Percentiles rank a stretch among this genome's conserved stretches.
Evolutionary conservation across 345 rosid species (phyloP).

Genomic region (Syzygium jambos): DNA sequence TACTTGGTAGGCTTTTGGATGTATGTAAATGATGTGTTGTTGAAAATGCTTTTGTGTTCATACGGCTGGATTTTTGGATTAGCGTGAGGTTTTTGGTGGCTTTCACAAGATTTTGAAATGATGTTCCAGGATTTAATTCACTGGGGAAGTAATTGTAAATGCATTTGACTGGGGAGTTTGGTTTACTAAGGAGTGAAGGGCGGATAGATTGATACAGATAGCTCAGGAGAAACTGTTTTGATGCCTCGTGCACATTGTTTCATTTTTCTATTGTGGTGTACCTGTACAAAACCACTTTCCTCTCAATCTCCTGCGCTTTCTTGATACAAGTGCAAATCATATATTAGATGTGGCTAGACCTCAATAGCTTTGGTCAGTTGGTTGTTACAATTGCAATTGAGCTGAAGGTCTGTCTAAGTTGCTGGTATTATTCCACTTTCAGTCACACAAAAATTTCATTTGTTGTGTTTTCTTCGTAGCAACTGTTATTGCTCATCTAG

Average conservation of each 20-base stretch:
- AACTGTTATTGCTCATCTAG: neutral
- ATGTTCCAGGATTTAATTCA: neutral
- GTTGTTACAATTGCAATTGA: neutral
- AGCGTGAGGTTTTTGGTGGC: neutral
- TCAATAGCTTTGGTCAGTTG: neutral
- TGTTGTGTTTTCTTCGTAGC: neutral
- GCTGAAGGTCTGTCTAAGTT: neutral
- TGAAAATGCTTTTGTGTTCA: neutral
- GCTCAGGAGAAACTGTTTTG: neutral
- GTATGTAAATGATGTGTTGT: neutral
- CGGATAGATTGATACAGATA: neutral
- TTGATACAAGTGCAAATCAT: neutral
- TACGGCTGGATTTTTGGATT: neutral
- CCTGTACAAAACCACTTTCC: neutral
- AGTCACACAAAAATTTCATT: neutral
- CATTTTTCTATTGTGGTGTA: neutral
- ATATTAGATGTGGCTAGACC: neutral
- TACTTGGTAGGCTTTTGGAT: neutral
- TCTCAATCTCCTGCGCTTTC: neutral
- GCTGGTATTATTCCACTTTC: neutral
- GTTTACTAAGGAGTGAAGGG: too few relatives aligned
- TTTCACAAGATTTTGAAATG: neutral
- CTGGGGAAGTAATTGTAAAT: neutral
- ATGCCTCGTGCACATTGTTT: neutral
- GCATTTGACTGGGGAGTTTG: neutral